Evolutionary conservation across 1,284 basidiomycete species (phyloP).

Genomic region (Gymnopus androsaceus): DNA sequence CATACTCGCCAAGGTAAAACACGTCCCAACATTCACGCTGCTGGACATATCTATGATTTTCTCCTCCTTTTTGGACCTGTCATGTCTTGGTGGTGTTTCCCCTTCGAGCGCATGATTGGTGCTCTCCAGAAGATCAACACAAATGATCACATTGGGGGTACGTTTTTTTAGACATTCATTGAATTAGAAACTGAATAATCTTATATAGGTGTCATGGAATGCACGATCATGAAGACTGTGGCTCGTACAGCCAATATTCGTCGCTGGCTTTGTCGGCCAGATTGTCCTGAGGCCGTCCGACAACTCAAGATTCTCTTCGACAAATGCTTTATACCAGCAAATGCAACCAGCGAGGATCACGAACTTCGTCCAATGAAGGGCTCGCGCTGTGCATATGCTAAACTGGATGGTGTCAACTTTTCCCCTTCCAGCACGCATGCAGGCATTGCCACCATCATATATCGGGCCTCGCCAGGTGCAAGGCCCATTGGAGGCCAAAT

Average conservation of each 20-base stretch:
- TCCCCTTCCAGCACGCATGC: conserved; percentile 19
- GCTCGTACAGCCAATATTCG: conserved; percentile 19
- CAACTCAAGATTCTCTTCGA: conserved; percentile 26
- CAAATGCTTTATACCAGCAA: conserved; percentile 16
- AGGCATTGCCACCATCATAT: conserved; percentile 24
- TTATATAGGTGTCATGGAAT: conserved; percentile 16
- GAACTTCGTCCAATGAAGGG: neutral
- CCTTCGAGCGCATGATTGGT: conserved; percentile 28
- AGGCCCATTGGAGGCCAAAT: conserved; percentile 3
- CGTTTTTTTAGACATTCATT: neutral
- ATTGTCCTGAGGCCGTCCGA: conserved; percentile 22
- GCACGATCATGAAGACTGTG: conserved; percentile 19
- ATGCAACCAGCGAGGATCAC: neutral
- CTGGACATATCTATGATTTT: conserved; percentile 25
- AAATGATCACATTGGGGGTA: conserved; percentile 18
- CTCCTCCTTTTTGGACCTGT: conserved; percentile 26
- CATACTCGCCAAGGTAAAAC: conserved; percentile 10
- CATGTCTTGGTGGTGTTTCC: conserved; percentile 29
- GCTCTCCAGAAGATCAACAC: conserved; percentile 19
- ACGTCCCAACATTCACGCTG: conserved; percentile 19
- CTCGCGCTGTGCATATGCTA: conserved; percentile 17
- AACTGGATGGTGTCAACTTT: conserved; percentile 16
- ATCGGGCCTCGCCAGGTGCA: neutral
- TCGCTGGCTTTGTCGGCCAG: conserved; percentile 20
- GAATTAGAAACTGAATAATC: neutral